A percentile compares a stretch with the other conserved stretches of the same genome.
Conservation (phyloP, 2,329 filamentous ascomycete species). For the Trichothecium sympodiale region DNA sequence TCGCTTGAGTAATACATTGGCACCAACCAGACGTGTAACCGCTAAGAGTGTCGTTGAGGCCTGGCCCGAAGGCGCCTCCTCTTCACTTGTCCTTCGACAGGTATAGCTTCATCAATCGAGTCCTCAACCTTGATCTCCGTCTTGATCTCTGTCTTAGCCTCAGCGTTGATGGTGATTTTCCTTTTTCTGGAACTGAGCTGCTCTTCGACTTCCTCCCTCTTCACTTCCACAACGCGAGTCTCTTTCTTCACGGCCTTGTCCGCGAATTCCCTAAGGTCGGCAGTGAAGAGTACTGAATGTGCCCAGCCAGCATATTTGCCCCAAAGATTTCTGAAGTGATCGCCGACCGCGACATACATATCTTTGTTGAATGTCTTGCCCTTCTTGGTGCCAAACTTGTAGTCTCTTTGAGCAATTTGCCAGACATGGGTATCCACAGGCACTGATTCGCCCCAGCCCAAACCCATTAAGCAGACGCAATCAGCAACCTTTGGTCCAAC, state of each 20-base stretch:
- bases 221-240: background rate
- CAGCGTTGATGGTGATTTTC: slow-evolving; percentile 1
- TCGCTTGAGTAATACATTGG: no score
- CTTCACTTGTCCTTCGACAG: slow-evolving; percentile 15
- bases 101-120: slow-evolving; percentile 9
- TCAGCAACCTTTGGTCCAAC: slow-evolving; percentile 96
- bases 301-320: slow-evolving; percentile 94
- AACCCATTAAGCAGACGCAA: slow-evolving; percentile 90
- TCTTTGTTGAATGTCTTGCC: slow-evolving; percentile 76
- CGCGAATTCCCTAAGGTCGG: slow-evolving; percentile 77
- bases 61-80: slow-evolving; percentile 14
- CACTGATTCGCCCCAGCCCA: slow-evolving; percentile 91
- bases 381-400: slow-evolving; percentile 80
- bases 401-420: slow-evolving; percentile 96
- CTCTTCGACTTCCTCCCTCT: slow-evolving; percentile 2
- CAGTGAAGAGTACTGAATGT: slow-evolving; percentile 92
- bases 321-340: slow-evolving; percentile 84
- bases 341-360: slow-evolving; percentile 81
- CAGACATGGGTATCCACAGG: slow-evolving; percentile 97
- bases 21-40: background rate
- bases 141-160: slow-evolving; percentile 14
- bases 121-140: slow-evolving; percentile 11
- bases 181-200: background rate
- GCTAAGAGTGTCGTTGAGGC: background rate
- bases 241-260: slow-evolving; percentile 29